These are phyloP conservation scores for Aspergillus quadricinctus DNA, from an alignment of 2,329 filamentous ascomycete genomes.

Conservation along the genomic window DNA sequence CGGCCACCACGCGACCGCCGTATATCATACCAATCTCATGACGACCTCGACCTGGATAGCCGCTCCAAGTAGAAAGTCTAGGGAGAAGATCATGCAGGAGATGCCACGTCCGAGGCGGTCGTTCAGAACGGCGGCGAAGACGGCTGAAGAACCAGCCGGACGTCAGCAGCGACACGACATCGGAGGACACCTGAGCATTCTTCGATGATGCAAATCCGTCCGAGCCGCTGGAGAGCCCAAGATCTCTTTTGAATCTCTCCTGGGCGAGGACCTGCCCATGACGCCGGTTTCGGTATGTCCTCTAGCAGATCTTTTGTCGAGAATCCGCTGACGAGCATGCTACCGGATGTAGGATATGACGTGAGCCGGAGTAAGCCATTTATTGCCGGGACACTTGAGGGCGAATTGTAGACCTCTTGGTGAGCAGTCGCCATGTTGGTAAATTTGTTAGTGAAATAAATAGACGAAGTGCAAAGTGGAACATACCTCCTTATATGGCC, in stretches of 20 bases:
- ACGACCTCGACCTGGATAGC: conserved; percentile 30
- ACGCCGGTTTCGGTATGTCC: too few species aligned
- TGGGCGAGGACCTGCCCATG: conserved; percentile 40
- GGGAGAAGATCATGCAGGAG: conserved; percentile 31
- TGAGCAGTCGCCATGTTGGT: too few species aligned
- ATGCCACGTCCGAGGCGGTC: conserved; percentile 33
- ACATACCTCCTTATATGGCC: too few species aligned
- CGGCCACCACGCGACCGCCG: conserved; percentile 34
- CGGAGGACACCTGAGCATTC: conserved; percentile 36
- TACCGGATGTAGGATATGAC: too few species aligned
- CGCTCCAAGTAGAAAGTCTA: conserved; percentile 33
- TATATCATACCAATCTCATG: conserved; percentile 34
- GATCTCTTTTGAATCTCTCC: conserved; percentile 38
- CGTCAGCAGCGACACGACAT: conserved; percentile 36
- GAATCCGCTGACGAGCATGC: too few species aligned
- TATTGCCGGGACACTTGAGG: too few species aligned
- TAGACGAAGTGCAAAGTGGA: too few species aligned
- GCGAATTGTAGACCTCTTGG: too few species aligned
- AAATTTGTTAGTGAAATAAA: too few species aligned
- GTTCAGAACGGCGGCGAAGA: conserved; percentile 32
- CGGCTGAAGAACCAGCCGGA: conserved; percentile 39
- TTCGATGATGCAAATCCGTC: conserved; percentile 29
- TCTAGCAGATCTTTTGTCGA: too few species aligned
- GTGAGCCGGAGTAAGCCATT: too few species aligned
- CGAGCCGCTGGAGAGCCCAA: conserved; percentile 31